A percentile compares a stretch with the other conserved stretches of the same genome.
Conservation (phyloP, 1,284 basidiomycete genomes). For the Pseudozyma sp. region DNA sequence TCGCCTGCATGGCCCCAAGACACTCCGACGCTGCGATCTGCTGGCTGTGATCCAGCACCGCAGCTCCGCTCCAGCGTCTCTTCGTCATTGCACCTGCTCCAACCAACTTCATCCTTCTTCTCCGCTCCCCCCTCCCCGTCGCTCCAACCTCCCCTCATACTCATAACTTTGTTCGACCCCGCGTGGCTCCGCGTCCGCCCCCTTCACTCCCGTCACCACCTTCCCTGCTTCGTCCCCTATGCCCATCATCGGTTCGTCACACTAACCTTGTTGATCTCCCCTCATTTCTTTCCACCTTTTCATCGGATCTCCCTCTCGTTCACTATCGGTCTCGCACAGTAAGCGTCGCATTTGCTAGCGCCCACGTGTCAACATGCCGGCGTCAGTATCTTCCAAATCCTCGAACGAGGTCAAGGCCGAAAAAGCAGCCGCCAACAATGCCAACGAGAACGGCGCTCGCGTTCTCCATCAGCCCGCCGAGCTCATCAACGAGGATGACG, state of each 20-base stretch:
- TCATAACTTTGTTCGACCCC: conserved; percentile 7
- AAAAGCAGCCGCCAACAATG: conserved; percentile 24
- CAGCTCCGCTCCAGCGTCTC: conserved; percentile 14
- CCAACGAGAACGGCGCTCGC: conserved; percentile 41
- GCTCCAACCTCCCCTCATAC: conserved; percentile 7
- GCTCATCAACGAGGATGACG: conserved; percentile 61
- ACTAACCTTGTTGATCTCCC: conserved; percentile 6
- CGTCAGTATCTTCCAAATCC: conserved; percentile 44
- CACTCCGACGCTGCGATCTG: conserved; percentile 18
- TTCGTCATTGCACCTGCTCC: conserved; percentile 20
- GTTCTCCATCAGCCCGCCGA: conserved; percentile 47
- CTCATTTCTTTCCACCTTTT: not conserved
- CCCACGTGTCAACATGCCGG: conserved; percentile 24
- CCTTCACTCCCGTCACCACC: not conserved
- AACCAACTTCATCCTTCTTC: not conserved
- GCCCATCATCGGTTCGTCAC: conserved; percentile 6
- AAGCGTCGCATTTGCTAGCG: not conserved
- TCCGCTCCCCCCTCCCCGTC: conserved; percentile 1
- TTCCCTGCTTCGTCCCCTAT: conserved; percentile 11
- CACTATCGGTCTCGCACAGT: no score
- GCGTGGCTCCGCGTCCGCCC: conserved; percentile 1
- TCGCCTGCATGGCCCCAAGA: conserved; percentile 4
- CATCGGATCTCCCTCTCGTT: not conserved
- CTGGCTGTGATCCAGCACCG: conserved; percentile 6
- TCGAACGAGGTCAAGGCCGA: conserved; percentile 36